Conservation (phyloP, 208 protist species). For the Leptomonas seymouri region DNA sequence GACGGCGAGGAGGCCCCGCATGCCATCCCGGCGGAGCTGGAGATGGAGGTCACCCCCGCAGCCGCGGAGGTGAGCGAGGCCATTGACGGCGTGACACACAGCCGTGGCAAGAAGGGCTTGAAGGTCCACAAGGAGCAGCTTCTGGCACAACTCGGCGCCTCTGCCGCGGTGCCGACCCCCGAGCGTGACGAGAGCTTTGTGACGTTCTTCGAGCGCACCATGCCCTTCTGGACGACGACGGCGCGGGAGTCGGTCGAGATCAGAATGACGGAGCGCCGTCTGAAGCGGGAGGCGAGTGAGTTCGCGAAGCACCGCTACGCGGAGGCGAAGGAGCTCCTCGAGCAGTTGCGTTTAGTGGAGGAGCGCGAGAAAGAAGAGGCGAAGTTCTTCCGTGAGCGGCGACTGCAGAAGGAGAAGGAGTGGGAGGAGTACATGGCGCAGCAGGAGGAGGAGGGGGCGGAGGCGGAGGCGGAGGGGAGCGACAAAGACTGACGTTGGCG, state of each 20-base stretch:
- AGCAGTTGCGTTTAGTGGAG: slow-evolving; percentile 82
- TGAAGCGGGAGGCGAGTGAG: slow-evolving; percentile 37
- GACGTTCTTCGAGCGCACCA: slow-evolving; percentile 65
- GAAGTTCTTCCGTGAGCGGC: slow-evolving; percentile 74
- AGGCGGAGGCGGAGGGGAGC: background rate
- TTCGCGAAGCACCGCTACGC: slow-evolving; percentile 69
- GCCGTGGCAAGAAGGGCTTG: slow-evolving; percentile 82
- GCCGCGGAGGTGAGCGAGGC: slow-evolving; percentile 27
- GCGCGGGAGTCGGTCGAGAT: slow-evolving; percentile 61
- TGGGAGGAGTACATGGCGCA: slow-evolving; percentile 71
- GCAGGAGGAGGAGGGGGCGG: slow-evolving; percentile 29
- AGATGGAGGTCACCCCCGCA: slow-evolving; percentile 57
- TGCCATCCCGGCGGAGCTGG: slow-evolving; percentile 77
- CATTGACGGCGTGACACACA: slow-evolving; percentile 56
- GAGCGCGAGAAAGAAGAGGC: slow-evolving; percentile 79
- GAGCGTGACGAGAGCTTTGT: slow-evolving; percentile 51
- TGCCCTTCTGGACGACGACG: slow-evolving; percentile 68
- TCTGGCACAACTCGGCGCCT: slow-evolving; percentile 70
- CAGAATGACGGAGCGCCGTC: slow-evolving; percentile 21
- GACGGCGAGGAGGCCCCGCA: slow-evolving; percentile 74
- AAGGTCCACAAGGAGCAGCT: slow-evolving; percentile 90
- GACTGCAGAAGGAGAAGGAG: slow-evolving; percentile 74
- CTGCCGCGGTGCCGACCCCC: slow-evolving; percentile 71
- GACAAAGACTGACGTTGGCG: background rate
- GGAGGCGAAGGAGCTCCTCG: slow-evolving; percentile 73